A percentile compares a stretch with the other conserved stretches of the same genome.
These are phyloP conservation scores for Orbilia oligospora DNA, from an alignment of 2,329 filamentous ascomycete species.

Conservation along the genomic window DNA sequence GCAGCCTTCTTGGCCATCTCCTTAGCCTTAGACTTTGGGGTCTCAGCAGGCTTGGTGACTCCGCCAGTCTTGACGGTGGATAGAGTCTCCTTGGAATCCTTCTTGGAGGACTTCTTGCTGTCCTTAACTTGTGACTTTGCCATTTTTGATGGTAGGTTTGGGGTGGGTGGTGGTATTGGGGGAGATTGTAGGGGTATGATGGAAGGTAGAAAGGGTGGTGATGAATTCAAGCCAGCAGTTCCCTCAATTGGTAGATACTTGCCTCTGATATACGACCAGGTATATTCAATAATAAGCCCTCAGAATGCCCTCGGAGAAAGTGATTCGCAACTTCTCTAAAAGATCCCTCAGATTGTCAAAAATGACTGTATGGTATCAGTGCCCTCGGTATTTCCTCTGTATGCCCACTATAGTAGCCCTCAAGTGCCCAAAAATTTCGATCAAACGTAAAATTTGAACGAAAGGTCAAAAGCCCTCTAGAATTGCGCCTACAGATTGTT, in stretches of 20 bases:
- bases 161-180: not conserved
- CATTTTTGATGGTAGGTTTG: slow-evolving; percentile 70
- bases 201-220: slow-evolving; percentile 5
- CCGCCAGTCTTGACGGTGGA: slow-evolving; percentile 76
- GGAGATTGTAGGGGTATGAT: slow-evolving; percentile 1
- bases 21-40: slow-evolving; percentile 78
- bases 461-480: slow-evolving; percentile 55
- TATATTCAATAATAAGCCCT: slow-evolving; percentile 55
- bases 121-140: slow-evolving; percentile 75
- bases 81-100: slow-evolving; percentile 71
- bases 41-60: slow-evolving; percentile 77
- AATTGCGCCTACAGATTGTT: slow-evolving; percentile 52
- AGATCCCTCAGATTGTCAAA: slow-evolving; percentile 59
- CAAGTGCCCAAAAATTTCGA: slow-evolving; percentile 56
- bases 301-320: slow-evolving; percentile 60
- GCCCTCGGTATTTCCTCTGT: slow-evolving; percentile 57
- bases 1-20: slow-evolving; percentile 75
- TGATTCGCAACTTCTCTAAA: slow-evolving; percentile 42
- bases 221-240: slow-evolving; percentile 46
- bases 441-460: slow-evolving; percentile 37
- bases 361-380: slow-evolving; percentile 59
- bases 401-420: slow-evolving; percentile 60
- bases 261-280: slow-evolving; percentile 58
- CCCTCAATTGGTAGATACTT: slow-evolving; percentile 56
- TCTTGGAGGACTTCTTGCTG: slow-evolving; percentile 69